phyloP scores from a whole-genome alignment of 2,329 filamentous ascomycete species.

The Xylaria sp. region DNA sequence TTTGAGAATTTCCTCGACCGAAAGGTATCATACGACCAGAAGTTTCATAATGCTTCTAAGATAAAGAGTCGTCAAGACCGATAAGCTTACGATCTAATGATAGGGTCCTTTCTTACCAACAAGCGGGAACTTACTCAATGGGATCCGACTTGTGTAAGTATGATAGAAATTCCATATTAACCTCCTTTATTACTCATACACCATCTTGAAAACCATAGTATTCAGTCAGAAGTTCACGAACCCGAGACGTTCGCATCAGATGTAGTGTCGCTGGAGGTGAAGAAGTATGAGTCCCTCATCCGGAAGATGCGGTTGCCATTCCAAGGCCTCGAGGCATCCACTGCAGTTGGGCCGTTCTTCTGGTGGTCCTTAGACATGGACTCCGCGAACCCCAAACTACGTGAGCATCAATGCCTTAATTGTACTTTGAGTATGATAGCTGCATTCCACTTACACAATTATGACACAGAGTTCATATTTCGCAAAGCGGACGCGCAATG shows the following conservation, averaged over 20 bases:
- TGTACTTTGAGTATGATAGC: not conserved
- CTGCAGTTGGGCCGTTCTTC: slow-evolving; percentile 51
- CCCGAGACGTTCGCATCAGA: slow-evolving; percentile 47
- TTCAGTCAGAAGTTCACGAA: slow-evolving; percentile 42
- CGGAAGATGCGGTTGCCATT: slow-evolving; percentile 46
- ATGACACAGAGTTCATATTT: slow-evolving; percentile 49
- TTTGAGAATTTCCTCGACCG: slow-evolving; percentile 38
- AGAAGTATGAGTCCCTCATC: slow-evolving; percentile 46
- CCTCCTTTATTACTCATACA: not conserved
- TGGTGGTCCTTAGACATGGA: slow-evolving; percentile 49
- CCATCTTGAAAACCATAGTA: slow-evolving; percentile 23
- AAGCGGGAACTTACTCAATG: slow-evolving; percentile 15
- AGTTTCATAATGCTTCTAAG: not conserved
- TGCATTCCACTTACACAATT: not conserved
- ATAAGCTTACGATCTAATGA: not conserved
- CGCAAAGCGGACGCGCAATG: slow-evolving; percentile 51
- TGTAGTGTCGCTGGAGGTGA: slow-evolving; percentile 43
- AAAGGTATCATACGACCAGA: slow-evolving; percentile 27
- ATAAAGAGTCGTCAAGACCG: not conserved
- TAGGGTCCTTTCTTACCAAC: slow-evolving; percentile 33
- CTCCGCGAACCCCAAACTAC: slow-evolving; percentile 44
- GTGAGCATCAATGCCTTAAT: slow-evolving; percentile 35
- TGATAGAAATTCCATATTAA: not conserved
- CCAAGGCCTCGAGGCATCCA: slow-evolving; percentile 47
- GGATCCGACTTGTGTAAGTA: slow-evolving; percentile 30